A percentile compares a stretch with the other conserved stretches of the same genome.
phyloP scores from a whole-genome alignment of 129 eudicot genomes.

The carrot (Daucus carota) region DNA sequence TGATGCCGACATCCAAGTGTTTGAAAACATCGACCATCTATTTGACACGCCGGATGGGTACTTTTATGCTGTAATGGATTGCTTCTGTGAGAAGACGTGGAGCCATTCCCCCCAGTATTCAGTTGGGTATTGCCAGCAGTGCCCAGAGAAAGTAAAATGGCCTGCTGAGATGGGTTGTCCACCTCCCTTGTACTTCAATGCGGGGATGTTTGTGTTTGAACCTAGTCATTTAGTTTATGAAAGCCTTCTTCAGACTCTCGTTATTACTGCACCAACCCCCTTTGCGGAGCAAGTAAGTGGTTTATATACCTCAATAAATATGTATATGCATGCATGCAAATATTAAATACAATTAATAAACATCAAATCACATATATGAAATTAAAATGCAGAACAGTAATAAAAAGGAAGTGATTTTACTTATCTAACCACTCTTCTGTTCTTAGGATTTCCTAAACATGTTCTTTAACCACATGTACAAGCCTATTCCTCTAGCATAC shows the following conservation, averaged over 20 bases:
- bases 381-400: neutral
- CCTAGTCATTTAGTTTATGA: conserved; percentile 27
- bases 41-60: conserved; percentile 36
- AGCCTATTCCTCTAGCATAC: conserved; percentile 40
- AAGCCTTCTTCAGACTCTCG: conserved; percentile 23
- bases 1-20: conserved; percentile 48
- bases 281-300: conserved; percentile 39
- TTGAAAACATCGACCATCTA: conserved; percentile 40
- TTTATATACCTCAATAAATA: neutral
- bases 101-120: conserved; percentile 36
- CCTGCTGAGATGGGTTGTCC: conserved; percentile 40
- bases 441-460: conserved; percentile 41
- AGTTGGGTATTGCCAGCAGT: conserved; percentile 46
- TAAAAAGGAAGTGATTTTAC: neutral
- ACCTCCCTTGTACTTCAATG: conserved; percentile 45
- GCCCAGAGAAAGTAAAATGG: conserved; percentile 43
- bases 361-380: neutral
- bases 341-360: neutral
- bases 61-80: conserved; percentile 44
- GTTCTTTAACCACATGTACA: conserved; percentile 36
- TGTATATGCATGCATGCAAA: neutral
- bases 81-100: conserved; percentile 47
- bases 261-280: conserved; percentile 33
- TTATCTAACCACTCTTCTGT: neutral
- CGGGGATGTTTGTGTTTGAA: conserved; percentile 45